These are phyloP conservation scores for Cucumis melo DNA, from an alignment of 306 rosid species.

Conservation along the genomic window DNA sequence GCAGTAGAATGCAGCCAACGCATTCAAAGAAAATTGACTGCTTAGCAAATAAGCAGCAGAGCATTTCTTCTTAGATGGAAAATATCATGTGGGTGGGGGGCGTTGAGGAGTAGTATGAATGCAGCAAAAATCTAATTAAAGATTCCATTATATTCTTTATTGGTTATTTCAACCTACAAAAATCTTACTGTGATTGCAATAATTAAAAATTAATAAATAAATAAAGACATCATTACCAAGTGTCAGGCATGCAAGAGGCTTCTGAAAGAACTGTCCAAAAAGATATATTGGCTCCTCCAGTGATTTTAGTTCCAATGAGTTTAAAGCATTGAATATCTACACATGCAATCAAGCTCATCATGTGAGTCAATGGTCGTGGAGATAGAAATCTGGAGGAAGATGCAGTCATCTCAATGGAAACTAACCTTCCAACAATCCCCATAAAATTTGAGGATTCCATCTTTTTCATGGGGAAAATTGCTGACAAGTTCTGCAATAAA, in stretches of 20 bases:
- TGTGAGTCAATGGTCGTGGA: constrained; percentile 12
- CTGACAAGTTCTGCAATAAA: constrained; percentile 54
- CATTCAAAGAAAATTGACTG: constrained; percentile 4
- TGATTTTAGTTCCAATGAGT: constrained; percentile 88
- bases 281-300: constrained; percentile 97
- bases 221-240: constrained; percentile 44
- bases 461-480: constrained; percentile 78
- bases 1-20: background rate
- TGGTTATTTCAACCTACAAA: background rate
- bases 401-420: constrained; percentile 24
- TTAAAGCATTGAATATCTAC: constrained; percentile 82
- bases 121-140: background rate
- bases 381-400: constrained; percentile 25
- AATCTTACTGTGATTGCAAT: background rate
- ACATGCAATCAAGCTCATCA: constrained; percentile 15
- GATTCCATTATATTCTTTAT: background rate
- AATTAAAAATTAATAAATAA: background rate
- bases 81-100: too few species aligned
- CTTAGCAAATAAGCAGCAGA: background rate
- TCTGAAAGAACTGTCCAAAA: constrained; percentile 84
- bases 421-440: constrained; percentile 95
- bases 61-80: background rate
- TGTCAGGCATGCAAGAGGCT: constrained; percentile 81
- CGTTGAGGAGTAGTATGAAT: background rate
- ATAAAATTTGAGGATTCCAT: constrained; percentile 76